Percentiles rank a stretch among this genome's conserved stretches.
Evolutionary conservation across 2,329 filamentous ascomycete genomes (phyloP).

Genomic region (Pseudocercospora fuligena): DNA sequence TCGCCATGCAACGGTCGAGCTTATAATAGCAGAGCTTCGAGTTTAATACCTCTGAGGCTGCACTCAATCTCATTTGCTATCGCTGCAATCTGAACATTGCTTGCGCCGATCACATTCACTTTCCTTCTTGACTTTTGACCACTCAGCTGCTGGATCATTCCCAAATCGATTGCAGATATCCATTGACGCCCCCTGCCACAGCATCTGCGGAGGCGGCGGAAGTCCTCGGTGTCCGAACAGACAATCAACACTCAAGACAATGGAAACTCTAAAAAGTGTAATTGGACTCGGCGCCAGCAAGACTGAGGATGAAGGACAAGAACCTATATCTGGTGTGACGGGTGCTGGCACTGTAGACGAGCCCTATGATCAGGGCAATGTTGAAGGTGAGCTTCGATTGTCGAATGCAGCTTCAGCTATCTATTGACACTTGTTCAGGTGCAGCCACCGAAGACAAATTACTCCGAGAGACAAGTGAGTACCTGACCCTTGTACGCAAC

Average conservation of each 20-base stretch:
- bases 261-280: slow-evolving; percentile 21
- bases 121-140: not conserved
- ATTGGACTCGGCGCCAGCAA: slow-evolving; percentile 13
- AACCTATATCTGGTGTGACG: slow-evolving; percentile 17
- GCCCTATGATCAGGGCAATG: slow-evolving; percentile 20
- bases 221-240: not conserved
- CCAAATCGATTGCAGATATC: not conserved
- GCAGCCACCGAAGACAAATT: not conserved
- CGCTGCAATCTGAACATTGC: not conserved
- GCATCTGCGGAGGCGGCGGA: not conserved
- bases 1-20: slow-evolving; percentile 7
- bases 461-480: not conserved
- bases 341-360: slow-evolving; percentile 19
- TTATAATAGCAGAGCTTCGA: slow-evolving; percentile 11
- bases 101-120: not conserved
- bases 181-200: not conserved
- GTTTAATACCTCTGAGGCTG: slow-evolving; percentile 6
- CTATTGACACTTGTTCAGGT: not conserved
- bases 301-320: slow-evolving; percentile 10
- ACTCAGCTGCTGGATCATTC: not conserved
- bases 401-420: not conserved
- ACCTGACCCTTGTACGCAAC: not conserved
- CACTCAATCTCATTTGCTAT: not conserved
- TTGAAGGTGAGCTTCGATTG: slow-evolving; percentile 5
- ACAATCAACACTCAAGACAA: not conserved